phyloP scores from a whole-genome alignment of 208 protist genomes.

The Giardia muris region DNA sequence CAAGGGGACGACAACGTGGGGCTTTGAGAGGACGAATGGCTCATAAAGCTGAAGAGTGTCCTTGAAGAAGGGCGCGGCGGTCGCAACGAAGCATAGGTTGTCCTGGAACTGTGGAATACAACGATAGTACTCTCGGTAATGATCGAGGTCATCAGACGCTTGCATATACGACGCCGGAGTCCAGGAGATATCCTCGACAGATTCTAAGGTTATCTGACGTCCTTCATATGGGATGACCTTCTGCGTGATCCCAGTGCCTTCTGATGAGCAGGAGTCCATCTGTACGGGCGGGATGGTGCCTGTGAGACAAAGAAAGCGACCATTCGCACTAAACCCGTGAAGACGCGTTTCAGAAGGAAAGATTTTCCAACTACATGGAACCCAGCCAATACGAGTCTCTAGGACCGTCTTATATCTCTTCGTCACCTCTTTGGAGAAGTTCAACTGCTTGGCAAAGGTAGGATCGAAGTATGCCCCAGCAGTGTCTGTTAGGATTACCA shows the following conservation, averaged over 20 bases:
- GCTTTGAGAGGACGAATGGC: neutral
- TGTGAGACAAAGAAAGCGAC: neutral
- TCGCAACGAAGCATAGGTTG: neutral
- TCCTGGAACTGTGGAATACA: neutral
- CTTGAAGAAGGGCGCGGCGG: neutral
- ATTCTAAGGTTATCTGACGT: neutral
- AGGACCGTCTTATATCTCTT: neutral
- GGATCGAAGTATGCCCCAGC: neutral
- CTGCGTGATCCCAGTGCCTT: neutral
- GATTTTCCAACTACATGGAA: neutral
- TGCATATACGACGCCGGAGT: neutral
- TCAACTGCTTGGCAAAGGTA: neutral
- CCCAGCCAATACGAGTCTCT: neutral
- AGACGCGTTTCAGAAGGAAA: neutral
- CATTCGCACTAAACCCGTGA: neutral
- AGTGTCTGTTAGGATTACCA: neutral
- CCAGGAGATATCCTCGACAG: neutral
- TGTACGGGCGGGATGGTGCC: neutral
- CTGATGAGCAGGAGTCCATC: neutral
- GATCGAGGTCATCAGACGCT: neutral
- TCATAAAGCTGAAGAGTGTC: neutral
- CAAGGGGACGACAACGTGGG: neutral
- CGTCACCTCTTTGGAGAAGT: neutral
- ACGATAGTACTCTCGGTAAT: neutral
- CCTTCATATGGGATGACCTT: slow-evolving; percentile 5